These are phyloP conservation scores for Neofusicoccum kwambonambiense DNA, from an alignment of 2,329 filamentous ascomycete genomes.

Conservation along the genomic window DNA sequence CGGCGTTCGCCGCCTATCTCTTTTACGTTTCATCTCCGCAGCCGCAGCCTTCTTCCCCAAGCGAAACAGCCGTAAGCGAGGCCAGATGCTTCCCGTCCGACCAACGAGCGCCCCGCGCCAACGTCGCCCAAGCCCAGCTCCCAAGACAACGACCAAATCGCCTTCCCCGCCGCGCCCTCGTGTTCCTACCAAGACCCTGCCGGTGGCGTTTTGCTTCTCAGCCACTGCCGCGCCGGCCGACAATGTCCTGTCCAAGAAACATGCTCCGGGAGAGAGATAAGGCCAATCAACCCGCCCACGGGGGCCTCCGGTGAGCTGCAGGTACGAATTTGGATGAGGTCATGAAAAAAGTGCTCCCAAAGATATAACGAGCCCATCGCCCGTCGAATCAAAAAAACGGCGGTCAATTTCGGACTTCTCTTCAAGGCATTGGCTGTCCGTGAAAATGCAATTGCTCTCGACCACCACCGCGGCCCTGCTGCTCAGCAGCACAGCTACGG, in stretches of 20 bases:
- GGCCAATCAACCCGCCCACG: slow-evolving; percentile 3
- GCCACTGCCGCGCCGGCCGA: slow-evolving; percentile 4
- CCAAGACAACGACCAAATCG: neutral
- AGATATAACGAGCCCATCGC: too few species aligned
- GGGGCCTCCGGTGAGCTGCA: neutral
- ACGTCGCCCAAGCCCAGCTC: neutral
- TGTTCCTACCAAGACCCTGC: neutral
- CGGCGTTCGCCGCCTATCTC: too few species aligned
- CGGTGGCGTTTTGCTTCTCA: neutral
- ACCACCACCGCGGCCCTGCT: neutral
- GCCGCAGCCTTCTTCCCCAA: too few species aligned
- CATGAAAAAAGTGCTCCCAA: neutral
- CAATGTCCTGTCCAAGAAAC: neutral
- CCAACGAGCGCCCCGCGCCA: neutral
- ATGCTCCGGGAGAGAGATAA: neutral
- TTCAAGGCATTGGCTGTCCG: neutral
- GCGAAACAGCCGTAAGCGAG: neutral
- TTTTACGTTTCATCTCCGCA: neutral
- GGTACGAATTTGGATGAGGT: slow-evolving; percentile 5
- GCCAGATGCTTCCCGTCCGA: neutral
- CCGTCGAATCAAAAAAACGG: too few species aligned
- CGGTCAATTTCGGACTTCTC: too few species aligned
- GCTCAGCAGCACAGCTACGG: slow-evolving; percentile 27
- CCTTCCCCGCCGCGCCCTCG: neutral
- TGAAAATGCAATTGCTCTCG: neutral